Percentiles rank a stretch among this genome's conserved stretches.
Conservation (phyloP, 2,329 filamentous ascomycete genomes). For the Scolecobasidium constrictum region DNA sequence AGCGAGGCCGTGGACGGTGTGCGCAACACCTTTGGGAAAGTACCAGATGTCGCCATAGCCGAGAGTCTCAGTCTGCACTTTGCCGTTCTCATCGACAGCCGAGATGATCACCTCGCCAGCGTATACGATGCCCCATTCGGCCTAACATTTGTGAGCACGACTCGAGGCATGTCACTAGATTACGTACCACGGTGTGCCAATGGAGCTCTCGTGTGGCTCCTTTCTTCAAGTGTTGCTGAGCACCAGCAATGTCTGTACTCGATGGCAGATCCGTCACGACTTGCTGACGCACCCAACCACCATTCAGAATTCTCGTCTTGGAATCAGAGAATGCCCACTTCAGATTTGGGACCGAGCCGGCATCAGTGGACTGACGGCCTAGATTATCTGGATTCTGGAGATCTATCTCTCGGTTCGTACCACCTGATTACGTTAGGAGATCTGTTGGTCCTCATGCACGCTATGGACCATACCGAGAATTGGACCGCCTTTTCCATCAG, state of each 20-base stretch:
- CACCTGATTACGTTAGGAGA: slow-evolving; percentile 34
- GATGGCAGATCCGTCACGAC: slow-evolving; percentile 55
- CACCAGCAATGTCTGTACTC: slow-evolving; percentile 55
- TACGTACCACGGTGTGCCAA: slow-evolving; percentile 54
- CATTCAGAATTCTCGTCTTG: slow-evolving; percentile 49
- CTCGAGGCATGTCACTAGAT: slow-evolving; percentile 1
- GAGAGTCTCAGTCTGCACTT: slow-evolving; percentile 44
- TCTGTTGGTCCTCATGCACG: background rate
- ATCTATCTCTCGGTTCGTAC: slow-evolving; percentile 52
- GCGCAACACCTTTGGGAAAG: slow-evolving; percentile 54
- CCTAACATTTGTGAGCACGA: slow-evolving; percentile 25
- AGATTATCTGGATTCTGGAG: slow-evolving; percentile 54
- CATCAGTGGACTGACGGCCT: slow-evolving; percentile 50
- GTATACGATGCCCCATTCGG: slow-evolving; percentile 57
- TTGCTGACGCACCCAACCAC: slow-evolving; percentile 57
- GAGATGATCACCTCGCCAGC: slow-evolving; percentile 46
- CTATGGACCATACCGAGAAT: slow-evolving; percentile 38
- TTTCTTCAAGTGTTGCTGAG: slow-evolving; percentile 57
- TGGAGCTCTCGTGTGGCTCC: slow-evolving; percentile 58
- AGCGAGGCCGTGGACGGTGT: slow-evolving; percentile 53
- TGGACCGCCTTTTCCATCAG: slow-evolving; percentile 46
- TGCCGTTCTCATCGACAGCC: slow-evolving; percentile 51
- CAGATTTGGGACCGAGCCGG: slow-evolving; percentile 53
- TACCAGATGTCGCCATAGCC: slow-evolving; percentile 57
- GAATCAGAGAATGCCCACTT: slow-evolving; percentile 62